Base-by-base conservation (phyloP, 2,329 filamentous ascomycete genomes). In the Coleophoma eucalyptorum region DNA sequence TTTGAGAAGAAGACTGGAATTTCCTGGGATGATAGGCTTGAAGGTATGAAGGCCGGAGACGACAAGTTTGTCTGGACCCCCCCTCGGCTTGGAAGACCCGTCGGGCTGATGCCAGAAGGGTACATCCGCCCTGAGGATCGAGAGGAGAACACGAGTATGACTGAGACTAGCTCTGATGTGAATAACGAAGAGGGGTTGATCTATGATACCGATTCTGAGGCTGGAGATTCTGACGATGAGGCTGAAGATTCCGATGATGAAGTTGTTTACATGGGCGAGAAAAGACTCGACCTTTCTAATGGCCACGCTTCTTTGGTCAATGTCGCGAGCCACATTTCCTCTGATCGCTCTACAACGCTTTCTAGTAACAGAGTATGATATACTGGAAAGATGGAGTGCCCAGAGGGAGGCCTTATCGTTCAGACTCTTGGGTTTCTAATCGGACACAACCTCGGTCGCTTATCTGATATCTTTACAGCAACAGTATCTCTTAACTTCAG, bases 1-100 rank as follows among this genome's bases (percentile, higher is more conserved):
- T 89, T 89, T 62, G 64, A 63, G 11, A 67, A 70, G 7, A 81
- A 81, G 63, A 83, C 83, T 0, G 79, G 79, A 0, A 69, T 82
- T 10, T 62, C 70, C 2, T 89, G 85, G 86, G 71, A 78, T n/a
- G 68, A 83, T 41, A 72, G 81, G 2, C 49, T 62, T 2, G 60
- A 66, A 15, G 50, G 12, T 45, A 31, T 3, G 18, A 49, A 42
- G 12, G 40, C 11, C 33, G 42, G 40, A n/a, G 16, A 20, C 11
- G 48, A 44, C 3, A 35, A 46, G 13, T 57, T 55, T 18, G 33
- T 45, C 3, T 57, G 51, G 31, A 46, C 15, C 1, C 46, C 47
- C 1, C 55, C 55, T 3, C 33, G 38, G 4, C 37, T 50, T 3
- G 53, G 53, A 12, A 37, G 47, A 47, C 49, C 53, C 2, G 43